Base-by-base conservation (phyloP, 1,284 basidiomycete species). In the Takashimella tepidaria region DNA sequence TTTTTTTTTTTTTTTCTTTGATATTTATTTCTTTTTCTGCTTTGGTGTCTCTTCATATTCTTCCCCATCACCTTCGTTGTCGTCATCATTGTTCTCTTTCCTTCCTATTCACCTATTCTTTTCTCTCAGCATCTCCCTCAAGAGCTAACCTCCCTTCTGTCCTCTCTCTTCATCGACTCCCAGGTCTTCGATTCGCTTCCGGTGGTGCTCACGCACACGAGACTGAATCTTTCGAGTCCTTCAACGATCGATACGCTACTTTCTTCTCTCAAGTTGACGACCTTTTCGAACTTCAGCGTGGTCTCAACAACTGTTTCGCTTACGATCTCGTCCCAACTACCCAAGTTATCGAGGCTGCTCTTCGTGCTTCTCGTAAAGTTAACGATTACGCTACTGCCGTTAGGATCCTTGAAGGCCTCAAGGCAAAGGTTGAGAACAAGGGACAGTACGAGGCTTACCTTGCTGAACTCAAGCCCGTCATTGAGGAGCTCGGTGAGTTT, bases 241-340 rank as follows among this genome's bases (percentile, higher is more conserved):
- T 98, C 82, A 92, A 89, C 72, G 82, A 86, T 59, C 89, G 93
- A 72, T 98, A 97, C 79, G 86, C 91, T 72, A 81, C 82, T 64
- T 98, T 98, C 80, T 98, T 98, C 81, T 80, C 88, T 71, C 82
- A 84, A 51, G 92, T 92, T 50, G 85, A 92, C 73, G 95, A 98
- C 80, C 83, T 96, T 59, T 98, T 98, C 74, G 93, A 98, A 80
- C 87, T 95, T 62, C 92, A 97, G 78, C 88, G 95, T 57, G 95
- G 95, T 46, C 82, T 98, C 66, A 98, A 98, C 83, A 98, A 98
- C 83, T 96, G 92, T 79, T 98, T 98, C 74, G 90, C 95, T 1
- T 95, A 98, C 78, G 95, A 98, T 77, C 83, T 98, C 60, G 96
- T 98, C 23, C 95, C 95, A 44, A 85, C 91, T 8, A 85, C 90